Base-by-base conservation (phyloP, 441 rosid species). In the Pelargonium myrrhifolium region DNA sequence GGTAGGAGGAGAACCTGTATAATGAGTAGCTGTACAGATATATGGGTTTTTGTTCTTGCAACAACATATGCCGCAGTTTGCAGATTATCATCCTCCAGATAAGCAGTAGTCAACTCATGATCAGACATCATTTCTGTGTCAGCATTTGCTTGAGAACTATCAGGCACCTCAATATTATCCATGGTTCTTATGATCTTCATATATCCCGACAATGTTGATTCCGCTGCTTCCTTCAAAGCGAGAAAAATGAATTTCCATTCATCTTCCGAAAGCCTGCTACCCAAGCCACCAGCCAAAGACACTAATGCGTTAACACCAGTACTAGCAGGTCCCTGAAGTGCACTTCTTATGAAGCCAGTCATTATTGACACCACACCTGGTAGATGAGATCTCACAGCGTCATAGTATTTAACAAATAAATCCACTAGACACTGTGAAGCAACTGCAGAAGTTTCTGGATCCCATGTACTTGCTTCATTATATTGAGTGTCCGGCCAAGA, bases 11-110 rank as follows among this genome's bases (percentile, higher is more conserved):
- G 75, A 67, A 94, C 99, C 96, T 90, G 93, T 56, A 87, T 64
- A 66, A 87, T 79, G 62, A 84, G 92, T 69, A 90, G 88, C 79
- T 89, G 98, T 69, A 87, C 77, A 4, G 93, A 74, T 65, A 94
- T 86, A 78, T 92, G 95, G 83, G 87, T 81, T 84, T 89, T 92
- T 78, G 82, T 86, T 75, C 96, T 86, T 37, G 96, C 87, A 71
- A 86, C 82, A 77, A 94, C 92, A 72, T 87, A 89, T 14, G 93
- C 86, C 76, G 84, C 86, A 43, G 86, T 84, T 74, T 88, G 96
- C 66, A 94, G 86, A 79, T 73, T 80, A 76, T 92, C 96, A 73
- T 86, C 97, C 70, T 87, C 97, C 15, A 92, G 68, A 59, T 89
- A 85, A 67, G 86, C 89, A 68, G 78, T 80, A 51, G 68, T 69